Evolutionary conservation across 1,284 basidiomycete species (phyloP), one percentile per base, ranked within the genome.

Genomic region (Microbotryum violaceum): DNA sequence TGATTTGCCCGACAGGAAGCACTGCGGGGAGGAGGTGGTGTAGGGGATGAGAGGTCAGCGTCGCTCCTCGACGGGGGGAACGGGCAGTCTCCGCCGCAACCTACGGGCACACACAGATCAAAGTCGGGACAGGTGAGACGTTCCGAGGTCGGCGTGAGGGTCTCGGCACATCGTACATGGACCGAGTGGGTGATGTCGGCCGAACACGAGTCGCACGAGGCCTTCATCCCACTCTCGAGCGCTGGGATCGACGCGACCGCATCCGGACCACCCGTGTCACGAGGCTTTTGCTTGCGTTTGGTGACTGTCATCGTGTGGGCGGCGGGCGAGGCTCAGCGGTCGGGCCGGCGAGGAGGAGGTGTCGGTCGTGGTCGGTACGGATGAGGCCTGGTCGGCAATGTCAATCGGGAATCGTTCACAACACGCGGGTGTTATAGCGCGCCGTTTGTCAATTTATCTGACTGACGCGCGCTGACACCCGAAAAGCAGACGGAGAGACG

Each of bases 1-100:
- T 74, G 97, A 89, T 75, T 88, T 91, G 21, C 94, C 96, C 54
- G 85, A 82, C 72, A 89, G 91, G 76, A 97, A 97, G 77, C 94
- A 98, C 56, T 71, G 74, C 21, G 12, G 29, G 27, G 4, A 3
- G 25, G 29, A 33, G 14, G 9, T 20, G 23, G 3, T 6, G 2
- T 31, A 29, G 12, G 23, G 4, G 6, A 4, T 9, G 18, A 6
- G 27, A 18, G 18, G 12, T 25, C 8, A 45, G 42, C 18, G 16
- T 45, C 37, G 21, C 21, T 9, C 6, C 4, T 20, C n/a, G 20
- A 21, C 27, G 27, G 27, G 27, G 0, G 27, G 6, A 6, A 27
- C 5, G 27, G 27, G 27, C 27, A 27, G 27, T 27, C 27, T 27
- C 12, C 37, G 12, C 27, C 20, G 20, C 21, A 1, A 49, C 55